A percentile compares a stretch with the other conserved stretches of the same genome.
These are phyloP conservation scores for Stagonosporopsis cucurbitacearum DNA, from an alignment of 2,329 filamentous ascomycete genomes.

Conservation along the genomic window DNA sequence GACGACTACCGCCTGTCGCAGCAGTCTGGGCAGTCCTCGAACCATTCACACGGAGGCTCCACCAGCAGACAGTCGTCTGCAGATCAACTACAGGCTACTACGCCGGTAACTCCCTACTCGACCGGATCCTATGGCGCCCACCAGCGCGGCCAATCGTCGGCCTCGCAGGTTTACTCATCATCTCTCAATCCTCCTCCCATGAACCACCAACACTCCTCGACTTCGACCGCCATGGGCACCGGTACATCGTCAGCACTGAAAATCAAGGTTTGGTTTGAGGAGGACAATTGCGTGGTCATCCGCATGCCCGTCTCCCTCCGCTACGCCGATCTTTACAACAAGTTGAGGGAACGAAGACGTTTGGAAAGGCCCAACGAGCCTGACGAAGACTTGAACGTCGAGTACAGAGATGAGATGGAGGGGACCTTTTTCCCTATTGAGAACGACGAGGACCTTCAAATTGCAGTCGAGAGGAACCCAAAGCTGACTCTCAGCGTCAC, in stretches of 20 bases:
- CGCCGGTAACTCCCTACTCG: slow-evolving; percentile 45
- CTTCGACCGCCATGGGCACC: slow-evolving; percentile 37
- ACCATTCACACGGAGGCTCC: slow-evolving; percentile 46
- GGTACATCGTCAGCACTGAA: slow-evolving; percentile 65
- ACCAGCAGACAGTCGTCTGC: slow-evolving; percentile 47
- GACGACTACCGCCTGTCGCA: slow-evolving; percentile 79
- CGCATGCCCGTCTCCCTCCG: slow-evolving; percentile 82
- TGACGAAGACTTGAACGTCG: slow-evolving; percentile 75
- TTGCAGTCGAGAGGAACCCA: slow-evolving; percentile 81
- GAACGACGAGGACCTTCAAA: slow-evolving; percentile 80
- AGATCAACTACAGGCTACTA: slow-evolving; percentile 48
- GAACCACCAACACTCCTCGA: slow-evolving; percentile 46
- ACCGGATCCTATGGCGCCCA: slow-evolving; percentile 51
- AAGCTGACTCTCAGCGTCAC: slow-evolving; percentile 74
- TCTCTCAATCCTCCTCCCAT: slow-evolving; percentile 45
- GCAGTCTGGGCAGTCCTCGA: slow-evolving; percentile 51
- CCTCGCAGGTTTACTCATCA: slow-evolving; percentile 39
- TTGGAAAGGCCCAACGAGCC: slow-evolving; percentile 60
- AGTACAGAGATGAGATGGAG: slow-evolving; percentile 84
- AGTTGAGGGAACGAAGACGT: slow-evolving; percentile 83
- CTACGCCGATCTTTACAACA: slow-evolving; percentile 79
- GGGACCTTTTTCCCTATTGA: slow-evolving; percentile 76
- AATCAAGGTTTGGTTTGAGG: slow-evolving; percentile 90
- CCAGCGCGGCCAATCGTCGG: slow-evolving; percentile 49
- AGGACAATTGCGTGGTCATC: slow-evolving; percentile 87